A percentile compares a stretch with the other conserved stretches of the same genome.
These are phyloP conservation scores for Xanthoconium stramineum DNA, from an alignment of 768 basidiomycete genomes.

Conservation along the genomic window DNA sequence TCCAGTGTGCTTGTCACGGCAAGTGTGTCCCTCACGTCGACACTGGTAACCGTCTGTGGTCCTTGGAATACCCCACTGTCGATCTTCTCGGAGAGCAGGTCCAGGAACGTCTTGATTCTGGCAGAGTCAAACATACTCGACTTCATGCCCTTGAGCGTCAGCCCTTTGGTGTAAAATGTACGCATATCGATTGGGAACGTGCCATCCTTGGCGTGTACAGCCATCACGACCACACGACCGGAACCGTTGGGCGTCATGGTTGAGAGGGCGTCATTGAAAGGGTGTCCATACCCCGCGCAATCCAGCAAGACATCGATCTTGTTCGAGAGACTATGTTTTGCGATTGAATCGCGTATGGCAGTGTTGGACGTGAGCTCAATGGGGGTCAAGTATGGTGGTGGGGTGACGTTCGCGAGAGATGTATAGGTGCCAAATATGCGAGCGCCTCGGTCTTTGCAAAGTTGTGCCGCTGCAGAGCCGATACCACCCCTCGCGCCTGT, in stretches of 20 bases:
- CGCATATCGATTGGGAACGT: slow-evolving; percentile 31
- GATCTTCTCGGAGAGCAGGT: slow-evolving; percentile 29
- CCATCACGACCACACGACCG: slow-evolving; percentile 35
- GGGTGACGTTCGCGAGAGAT: slow-evolving; percentile 23
- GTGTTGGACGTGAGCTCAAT: slow-evolving; percentile 31
- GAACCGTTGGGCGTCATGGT: slow-evolving; percentile 33
- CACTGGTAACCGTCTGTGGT: slow-evolving; percentile 23
- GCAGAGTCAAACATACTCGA: slow-evolving; percentile 23
- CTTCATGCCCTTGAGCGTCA: slow-evolving; percentile 32
- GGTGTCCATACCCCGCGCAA: slow-evolving; percentile 32
- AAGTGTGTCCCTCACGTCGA: slow-evolving; percentile 20
- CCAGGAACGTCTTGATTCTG: slow-evolving; percentile 29
- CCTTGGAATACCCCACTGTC: slow-evolving; percentile 27
- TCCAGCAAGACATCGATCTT: slow-evolving; percentile 34
- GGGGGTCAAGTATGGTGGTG: slow-evolving; percentile 30
- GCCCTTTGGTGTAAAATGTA: slow-evolving; percentile 28
- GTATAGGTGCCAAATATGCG: slow-evolving; percentile 35
- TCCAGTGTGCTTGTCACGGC: slow-evolving; percentile 21
- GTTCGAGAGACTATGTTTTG: slow-evolving; percentile 23
- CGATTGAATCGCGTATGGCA: slow-evolving; percentile 31
- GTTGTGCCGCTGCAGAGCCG: slow-evolving; percentile 32
- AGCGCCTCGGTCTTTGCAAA: slow-evolving; percentile 31
- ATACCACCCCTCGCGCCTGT: slow-evolving; percentile 35
- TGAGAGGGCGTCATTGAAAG: slow-evolving; percentile 33
- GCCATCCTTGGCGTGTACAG: slow-evolving; percentile 32